These are phyloP conservation scores for Kodamaea sagamina DNA, from an alignment of 805 yeast genomes.

Conservation along the genomic window DNA sequence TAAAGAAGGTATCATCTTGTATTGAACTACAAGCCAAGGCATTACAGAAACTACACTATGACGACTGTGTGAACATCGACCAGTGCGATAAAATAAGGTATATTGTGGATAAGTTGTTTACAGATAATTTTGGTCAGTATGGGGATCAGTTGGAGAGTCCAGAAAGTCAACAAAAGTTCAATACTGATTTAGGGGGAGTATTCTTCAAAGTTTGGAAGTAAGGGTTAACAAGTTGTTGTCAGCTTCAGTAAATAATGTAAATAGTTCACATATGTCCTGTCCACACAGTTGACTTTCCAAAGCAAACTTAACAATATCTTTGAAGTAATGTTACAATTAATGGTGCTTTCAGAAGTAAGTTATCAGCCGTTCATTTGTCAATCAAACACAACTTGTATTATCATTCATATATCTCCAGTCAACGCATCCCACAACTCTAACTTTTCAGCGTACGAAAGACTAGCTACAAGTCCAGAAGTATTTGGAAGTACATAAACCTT, in stretches of 20 bases:
- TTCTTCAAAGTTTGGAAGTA: constrained; percentile 38
- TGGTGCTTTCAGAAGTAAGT: too few relatives aligned
- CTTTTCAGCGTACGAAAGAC: constrained; percentile 47
- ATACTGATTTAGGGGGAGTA: constrained; percentile 31
- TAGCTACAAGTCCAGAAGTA: constrained; percentile 70
- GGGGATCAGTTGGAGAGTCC: constrained; percentile 32
- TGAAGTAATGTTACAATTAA: too few relatives aligned
- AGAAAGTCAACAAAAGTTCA: constrained; percentile 27
- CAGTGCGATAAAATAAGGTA: constrained; percentile 42
- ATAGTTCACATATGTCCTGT: neutral
- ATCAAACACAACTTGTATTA: too few relatives aligned
- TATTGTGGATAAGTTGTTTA: constrained; percentile 38
- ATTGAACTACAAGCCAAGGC: constrained; percentile 38
- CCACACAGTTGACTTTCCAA: neutral
- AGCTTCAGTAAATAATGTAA: constrained; percentile 4
- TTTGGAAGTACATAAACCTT: constrained; percentile 63
- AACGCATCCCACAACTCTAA: constrained; percentile 51
- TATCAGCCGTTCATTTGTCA: too few relatives aligned
- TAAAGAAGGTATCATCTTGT: constrained; percentile 30
- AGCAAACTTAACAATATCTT: neutral
- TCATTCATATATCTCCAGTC: constrained; percentile 23
- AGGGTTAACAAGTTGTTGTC: constrained; percentile 1
- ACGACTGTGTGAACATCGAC: constrained; percentile 34
- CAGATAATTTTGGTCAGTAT: constrained; percentile 38
- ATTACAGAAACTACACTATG: constrained; percentile 34